Conservation (phyloP, 768 basidiomycete species). For the Rickenella mellea region DNA sequence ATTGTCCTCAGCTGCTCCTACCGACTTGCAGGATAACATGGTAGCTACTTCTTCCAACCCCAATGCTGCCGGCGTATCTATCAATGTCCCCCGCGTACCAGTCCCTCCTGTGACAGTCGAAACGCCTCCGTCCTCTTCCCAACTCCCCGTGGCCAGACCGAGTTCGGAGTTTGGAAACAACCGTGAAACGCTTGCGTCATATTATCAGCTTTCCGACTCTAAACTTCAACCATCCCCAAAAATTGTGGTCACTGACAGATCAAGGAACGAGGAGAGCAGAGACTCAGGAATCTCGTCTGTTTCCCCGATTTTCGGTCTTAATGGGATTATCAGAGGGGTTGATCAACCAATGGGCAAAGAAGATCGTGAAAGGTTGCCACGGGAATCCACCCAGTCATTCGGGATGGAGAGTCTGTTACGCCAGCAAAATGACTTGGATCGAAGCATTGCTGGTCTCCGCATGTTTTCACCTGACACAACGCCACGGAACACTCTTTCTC, state of each 20-base stretch:
- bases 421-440: conserved; percentile 56
- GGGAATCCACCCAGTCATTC: conserved; percentile 6
- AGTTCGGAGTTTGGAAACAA: no score
- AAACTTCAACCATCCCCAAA: conserved; percentile 9
- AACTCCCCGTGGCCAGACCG: no score
- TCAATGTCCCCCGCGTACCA: no score
- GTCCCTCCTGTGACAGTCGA: no score
- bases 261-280: conserved; percentile 1
- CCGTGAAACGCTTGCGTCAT: conserved; percentile 25
- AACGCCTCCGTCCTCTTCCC: no score
- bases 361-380: conserved; percentile 2
- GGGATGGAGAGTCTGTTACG: conserved; percentile 31
- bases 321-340: conserved; percentile 21
- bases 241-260: conserved; percentile 2
- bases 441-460: conserved; percentile 50
- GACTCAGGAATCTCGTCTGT: conserved; percentile 11
- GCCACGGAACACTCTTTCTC: conserved; percentile 24
- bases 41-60: no score
- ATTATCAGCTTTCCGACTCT: conserved; percentile 19
- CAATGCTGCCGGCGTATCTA: no score
- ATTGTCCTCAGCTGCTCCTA: no score
- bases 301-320: conserved; percentile 38
- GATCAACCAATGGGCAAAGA: neutral
- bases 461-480: conserved; percentile 23
- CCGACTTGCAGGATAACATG: no score